phyloP scores from a whole-genome alignment of 1,284 basidiomycete species.

The Puccinia polysora region DNA sequence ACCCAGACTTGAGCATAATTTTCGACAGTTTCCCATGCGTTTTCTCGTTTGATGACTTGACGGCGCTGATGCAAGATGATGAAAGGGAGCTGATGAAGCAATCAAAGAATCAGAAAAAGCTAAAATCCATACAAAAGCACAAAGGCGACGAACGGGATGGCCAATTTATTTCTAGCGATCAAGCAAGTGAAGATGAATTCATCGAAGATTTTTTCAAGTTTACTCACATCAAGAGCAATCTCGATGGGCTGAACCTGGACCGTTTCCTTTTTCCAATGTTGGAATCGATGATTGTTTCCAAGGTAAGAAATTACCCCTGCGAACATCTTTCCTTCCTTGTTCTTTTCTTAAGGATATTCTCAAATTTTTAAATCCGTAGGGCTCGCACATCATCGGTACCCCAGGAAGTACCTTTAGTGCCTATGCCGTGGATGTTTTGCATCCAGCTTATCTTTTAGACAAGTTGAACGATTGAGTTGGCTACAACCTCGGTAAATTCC shows the following conservation, averaged over 20 bases:
- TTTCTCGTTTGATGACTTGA: conserved; percentile 64
- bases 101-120: background rate
- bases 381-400: background rate
- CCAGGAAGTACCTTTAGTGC: conserved; percentile 61
- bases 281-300: conserved; percentile 65
- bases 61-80: background rate
- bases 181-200: conserved; percentile 55
- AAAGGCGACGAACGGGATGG: no score
- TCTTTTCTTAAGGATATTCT: no score
- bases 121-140: conserved; percentile 22
- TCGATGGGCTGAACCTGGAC: conserved; percentile 55
- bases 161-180: no score
- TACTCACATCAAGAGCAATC: no score
- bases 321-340: conserved; percentile 12
- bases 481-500: no score
- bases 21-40: conserved; percentile 70
- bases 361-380: no score
- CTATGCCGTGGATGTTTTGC: conserved; percentile 65
- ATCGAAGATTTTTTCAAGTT: no score
- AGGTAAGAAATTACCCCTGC: conserved; percentile 53
- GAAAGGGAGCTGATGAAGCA: no score
- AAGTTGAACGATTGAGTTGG: no score
- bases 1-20: no score
- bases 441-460: conserved; percentile 61
- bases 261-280: conserved; percentile 62